These are phyloP conservation scores for Chenopodium suecicum DNA, from an alignment of 148 eudicot species.

Conservation along the genomic window DNA sequence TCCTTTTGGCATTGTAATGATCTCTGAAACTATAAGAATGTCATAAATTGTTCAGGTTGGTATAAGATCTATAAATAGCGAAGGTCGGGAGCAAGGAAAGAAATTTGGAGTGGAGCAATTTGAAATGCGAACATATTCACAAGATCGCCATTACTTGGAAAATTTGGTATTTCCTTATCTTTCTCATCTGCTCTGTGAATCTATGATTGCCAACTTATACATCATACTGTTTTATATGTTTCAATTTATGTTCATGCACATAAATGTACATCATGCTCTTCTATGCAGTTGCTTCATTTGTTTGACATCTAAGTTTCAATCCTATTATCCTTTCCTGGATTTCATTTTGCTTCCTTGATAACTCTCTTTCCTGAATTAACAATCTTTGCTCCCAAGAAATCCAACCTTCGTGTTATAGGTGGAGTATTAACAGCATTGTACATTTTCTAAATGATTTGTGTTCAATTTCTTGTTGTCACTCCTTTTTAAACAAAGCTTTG, in stretches of 20 bases:
- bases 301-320: background rate
- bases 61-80: conserved; percentile 75
- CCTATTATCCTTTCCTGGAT: background rate
- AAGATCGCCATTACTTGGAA: conserved; percentile 68
- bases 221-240: conserved; percentile 1
- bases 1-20: conserved; percentile 9
- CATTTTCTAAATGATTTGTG: background rate
- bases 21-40: background rate
- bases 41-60: conserved; percentile 60
- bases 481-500: background rate
- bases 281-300: background rate
- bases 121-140: conserved; percentile 93
- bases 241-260: background rate
- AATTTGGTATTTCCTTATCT: conserved; percentile 55
- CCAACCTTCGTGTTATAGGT: background rate
- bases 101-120: conserved; percentile 95
- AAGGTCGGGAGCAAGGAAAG: conserved; percentile 97
- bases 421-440: background rate
- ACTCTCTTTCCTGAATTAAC: background rate
- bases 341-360: background rate
- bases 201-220: background rate
- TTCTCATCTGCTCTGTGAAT: conserved; percentile 18
- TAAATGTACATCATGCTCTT: background rate
- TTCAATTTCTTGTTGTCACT: background rate
- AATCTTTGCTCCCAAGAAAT: background rate